Base-by-base conservation (phyloP, 306 rosid genomes). In the Vigna angularis region DNA sequence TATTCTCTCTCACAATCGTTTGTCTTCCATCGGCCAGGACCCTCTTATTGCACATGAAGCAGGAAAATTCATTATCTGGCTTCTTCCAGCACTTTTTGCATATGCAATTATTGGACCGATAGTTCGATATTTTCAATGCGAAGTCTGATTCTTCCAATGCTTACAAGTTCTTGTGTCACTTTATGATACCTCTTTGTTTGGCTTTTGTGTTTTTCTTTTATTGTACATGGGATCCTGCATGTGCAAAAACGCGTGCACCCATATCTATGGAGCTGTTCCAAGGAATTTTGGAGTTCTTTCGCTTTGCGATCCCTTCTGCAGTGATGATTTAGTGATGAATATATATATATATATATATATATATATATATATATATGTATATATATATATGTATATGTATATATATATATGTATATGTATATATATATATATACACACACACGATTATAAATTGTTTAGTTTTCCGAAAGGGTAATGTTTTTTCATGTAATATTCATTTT, bases 21-120 rank as follows among this genome's bases (percentile, higher is more conserved):
- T 92, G 90, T 50, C 0, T 94, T 50, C 82, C 16, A 34, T 88
- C 32, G 98, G 96, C 4, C 98, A 92, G 79, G 97, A 94, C 82
- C 91, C 97, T 87, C 61, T 79, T 28, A 90, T 94, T 72, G 84
- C 97, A 20, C 81, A 20, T 12, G 93, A 90, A 86, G 91, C 96
- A 6, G 97, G 93, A 0, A 85, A 68, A 56, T 88, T 89, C 86
- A 48, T 72, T 22, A 62, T 79, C 5, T 90, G 91, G 86, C 96
- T 94, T 66, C 20, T 92, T 64, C 98, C 96, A 36, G 86, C 91
- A 65, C 91, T 92, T 72, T 83, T 90, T 63, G 98, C 92, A 24
- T 77, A 73, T 77, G 97, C 90, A 68, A 48, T 81, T 63, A 86
- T 92, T n/a, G 90, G 86, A 55, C 89, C 96, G 3, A 77, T 92